phyloP scores from a whole-genome alignment of 352 stramenopile genomes.

The Blastocystis sp. region DNA sequence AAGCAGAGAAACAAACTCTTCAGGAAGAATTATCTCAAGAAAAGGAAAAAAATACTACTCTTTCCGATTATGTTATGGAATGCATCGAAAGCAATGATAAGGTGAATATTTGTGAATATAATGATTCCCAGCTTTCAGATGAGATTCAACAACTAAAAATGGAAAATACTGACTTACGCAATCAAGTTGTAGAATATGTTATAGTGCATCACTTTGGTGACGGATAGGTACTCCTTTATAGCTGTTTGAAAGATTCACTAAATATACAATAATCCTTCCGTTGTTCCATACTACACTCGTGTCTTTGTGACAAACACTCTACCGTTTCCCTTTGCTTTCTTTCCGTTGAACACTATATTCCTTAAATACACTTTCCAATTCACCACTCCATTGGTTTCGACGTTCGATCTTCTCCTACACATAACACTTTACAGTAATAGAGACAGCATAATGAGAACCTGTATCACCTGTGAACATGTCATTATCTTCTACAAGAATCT shows the following conservation, averaged over 20 bases:
- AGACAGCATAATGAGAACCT: not conserved
- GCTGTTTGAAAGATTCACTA: constrained; percentile 16
- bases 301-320: constrained; percentile 3
- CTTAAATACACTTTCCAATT: not conserved
- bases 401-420: constrained; percentile 2
- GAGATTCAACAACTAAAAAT: constrained; percentile 1
- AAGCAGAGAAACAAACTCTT: not conserved
- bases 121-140: not conserved
- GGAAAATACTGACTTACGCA: constrained; percentile 8
- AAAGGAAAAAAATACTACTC: not conserved
- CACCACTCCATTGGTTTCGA: constrained; percentile 16
- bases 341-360: not conserved
- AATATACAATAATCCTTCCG: not conserved
- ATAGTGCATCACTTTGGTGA: not conserved
- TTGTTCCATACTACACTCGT: not conserved
- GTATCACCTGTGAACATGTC: not conserved
- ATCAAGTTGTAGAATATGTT: constrained; percentile 48
- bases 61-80: not conserved
- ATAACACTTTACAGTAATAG: not conserved
- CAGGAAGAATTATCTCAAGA: not conserved
- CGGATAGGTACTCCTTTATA: constrained; percentile 13
- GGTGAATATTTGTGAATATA: not conserved
- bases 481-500: not conserved
- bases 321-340: not conserved
- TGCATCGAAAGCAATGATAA: constrained; percentile 27